These are phyloP conservation scores for Plectosphaerella plurivora DNA, from an alignment of 2,329 filamentous ascomycete species.

Conservation along the genomic window DNA sequence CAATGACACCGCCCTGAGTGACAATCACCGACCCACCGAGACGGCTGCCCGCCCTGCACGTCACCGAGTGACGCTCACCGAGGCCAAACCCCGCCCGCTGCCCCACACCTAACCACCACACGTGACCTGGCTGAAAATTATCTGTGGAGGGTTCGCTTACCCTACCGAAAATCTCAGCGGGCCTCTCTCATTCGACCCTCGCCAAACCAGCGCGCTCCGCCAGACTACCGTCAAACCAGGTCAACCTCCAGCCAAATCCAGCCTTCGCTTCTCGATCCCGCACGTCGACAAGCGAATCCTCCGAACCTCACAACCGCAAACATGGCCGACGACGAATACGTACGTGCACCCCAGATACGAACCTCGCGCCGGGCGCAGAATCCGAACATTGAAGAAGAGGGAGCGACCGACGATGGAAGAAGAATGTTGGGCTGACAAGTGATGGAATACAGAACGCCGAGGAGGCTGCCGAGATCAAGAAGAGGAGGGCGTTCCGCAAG, in stretches of 20 bases:
- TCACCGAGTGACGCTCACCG: no score
- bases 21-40: no score
- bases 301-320: conserved; percentile 40
- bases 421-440: conserved; percentile 20
- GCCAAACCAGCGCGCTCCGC: conserved; percentile 5
- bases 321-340: conserved; percentile 89
- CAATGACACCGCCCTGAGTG: no score
- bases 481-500: conserved; percentile 99
- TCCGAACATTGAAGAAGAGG: neutral
- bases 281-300: conserved; percentile 39
- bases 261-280: conserved; percentile 36
- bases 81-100: neutral
- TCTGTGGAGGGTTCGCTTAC: neutral
- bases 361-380: neutral
- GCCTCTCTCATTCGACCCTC: neutral
- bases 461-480: conserved; percentile 99
- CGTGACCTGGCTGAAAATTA: conserved; percentile 4
- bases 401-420: conserved; percentile 5
- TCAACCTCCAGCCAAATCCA: conserved; percentile 9
- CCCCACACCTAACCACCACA: neutral
- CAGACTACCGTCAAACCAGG: neutral
- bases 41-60: neutral
- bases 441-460: conserved; percentile 71
- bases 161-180: neutral
- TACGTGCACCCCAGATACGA: conserved; percentile 44